Base-by-base conservation (phyloP, 495 filamentous ascomycete species). In the Platismatia glauca region DNA sequence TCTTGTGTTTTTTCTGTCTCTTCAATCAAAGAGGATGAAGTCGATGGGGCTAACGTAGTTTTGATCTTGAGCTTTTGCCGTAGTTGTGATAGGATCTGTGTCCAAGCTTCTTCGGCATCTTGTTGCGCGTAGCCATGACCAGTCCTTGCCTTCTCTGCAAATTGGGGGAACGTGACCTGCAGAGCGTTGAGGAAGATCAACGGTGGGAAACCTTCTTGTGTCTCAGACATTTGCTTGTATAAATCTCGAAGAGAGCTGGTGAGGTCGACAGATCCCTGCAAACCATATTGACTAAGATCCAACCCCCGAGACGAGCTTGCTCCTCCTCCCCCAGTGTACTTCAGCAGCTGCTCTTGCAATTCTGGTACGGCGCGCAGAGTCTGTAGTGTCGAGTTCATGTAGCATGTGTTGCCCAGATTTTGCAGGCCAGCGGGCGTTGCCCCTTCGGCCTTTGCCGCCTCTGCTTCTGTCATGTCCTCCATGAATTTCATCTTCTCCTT, bases 91-190 rank as follows among this genome's bases (percentile, higher is more conserved):
- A 98, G 72, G 58, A 98, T 96, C 71, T 97, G 93, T 27, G 95
- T 95, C 89, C 93, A 98, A 22, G 91, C 95, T 72, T 98, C 94
- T 71, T 98, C 94, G 2, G 94, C 94, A 77, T 98, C 94, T 75
- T 98, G 94, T 70, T 98, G 94, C 11, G 93, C 90, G 71, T 85
- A 97, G 4, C 90, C 91, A 53, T 85, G 80, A 0, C 90, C 90
- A 38, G 85, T 86, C 66, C 87, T 89, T 31, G 89, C 83, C 65
- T 82, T 81, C 75, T 98, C 90, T 27, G 89, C 91, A 67, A 98
- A 98, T 71, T 97, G 94, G n/a, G 95, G 94, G 68, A 89, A 97
- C 0, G 84, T 78, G 12, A 78, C 82, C 48, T 92, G 86, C 22
- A 98, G 80, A 18, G 91, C 84, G 67, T 88, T 85, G 56, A 98